Evolutionary conservation across 148 eudicot species (phyloP).

Genomic region (Cornus florida): DNA sequence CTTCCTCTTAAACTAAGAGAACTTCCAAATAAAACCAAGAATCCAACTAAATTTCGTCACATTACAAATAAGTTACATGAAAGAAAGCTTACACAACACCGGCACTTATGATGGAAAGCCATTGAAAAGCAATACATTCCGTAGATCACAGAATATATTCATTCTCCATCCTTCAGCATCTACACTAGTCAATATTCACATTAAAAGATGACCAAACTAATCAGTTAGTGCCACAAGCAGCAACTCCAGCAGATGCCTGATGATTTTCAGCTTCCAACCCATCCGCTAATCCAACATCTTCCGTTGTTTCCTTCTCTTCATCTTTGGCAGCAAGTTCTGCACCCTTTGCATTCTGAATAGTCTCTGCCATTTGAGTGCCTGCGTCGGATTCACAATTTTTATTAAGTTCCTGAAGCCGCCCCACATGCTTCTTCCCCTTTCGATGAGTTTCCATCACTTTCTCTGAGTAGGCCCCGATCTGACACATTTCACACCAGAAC

Average conservation of each 20-base stretch:
- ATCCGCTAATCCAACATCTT: not conserved
- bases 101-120: not conserved
- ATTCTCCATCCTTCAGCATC: not conserved
- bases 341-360: not conserved
- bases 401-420: constrained; percentile 7
- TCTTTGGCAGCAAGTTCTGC: not conserved
- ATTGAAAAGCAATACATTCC: not conserved
- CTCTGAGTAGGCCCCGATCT: constrained; percentile 39
- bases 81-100: not conserved
- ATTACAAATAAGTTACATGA: not conserved
- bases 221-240: not conserved
- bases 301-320: not conserved
- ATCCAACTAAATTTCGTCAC: constrained; percentile 5
- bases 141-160: not conserved
- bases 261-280: not conserved
- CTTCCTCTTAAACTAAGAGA: not conserved
- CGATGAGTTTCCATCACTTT: constrained; percentile 39
- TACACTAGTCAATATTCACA: not conserved
- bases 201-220: too few relatives aligned
- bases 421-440: constrained; percentile 46
- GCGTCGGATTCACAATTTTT: not conserved
- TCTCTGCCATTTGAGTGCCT: not conserved
- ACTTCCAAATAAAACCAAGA: not conserved
- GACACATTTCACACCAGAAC: constrained; percentile 57
- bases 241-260: not conserved